phyloP scores from a whole-genome alignment of 2,329 filamentous ascomycete species.

The Fusarium solani-melongenae region DNA sequence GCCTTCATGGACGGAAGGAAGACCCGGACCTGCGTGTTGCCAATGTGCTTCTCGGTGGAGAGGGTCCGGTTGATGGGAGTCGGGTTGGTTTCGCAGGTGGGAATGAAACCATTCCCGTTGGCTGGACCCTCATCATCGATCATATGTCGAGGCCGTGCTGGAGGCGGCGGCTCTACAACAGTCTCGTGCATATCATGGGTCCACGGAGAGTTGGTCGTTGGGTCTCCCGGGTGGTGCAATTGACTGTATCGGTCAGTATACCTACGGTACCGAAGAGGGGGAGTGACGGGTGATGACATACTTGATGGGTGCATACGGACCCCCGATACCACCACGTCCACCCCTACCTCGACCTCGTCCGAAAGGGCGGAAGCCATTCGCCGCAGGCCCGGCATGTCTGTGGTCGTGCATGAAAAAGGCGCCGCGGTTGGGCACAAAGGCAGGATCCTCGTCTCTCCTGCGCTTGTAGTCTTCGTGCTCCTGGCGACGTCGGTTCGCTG shows the following conservation, averaged over 20 bases:
- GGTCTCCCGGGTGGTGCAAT: constrained; percentile 63
- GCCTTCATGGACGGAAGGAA: constrained; percentile 80
- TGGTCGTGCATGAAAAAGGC: constrained; percentile 98
- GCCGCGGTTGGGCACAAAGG: constrained; percentile 93
- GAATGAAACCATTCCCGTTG: constrained; percentile 66
- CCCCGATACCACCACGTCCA: constrained; percentile 68
- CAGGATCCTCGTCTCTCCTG: constrained; percentile 87
- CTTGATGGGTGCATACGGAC: constrained; percentile 70
- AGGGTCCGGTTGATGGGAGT: constrained; percentile 79
- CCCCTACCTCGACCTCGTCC: constrained; percentile 73
- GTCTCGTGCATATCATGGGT: constrained; percentile 93
- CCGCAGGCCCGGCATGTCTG: constrained; percentile 78
- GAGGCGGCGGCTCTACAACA: constrained; percentile 59
- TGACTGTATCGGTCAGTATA: constrained; percentile 48
- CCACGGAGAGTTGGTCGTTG: constrained; percentile 81
- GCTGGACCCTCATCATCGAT: constrained; percentile 61
- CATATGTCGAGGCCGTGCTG: constrained; percentile 56
- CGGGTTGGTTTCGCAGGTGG: constrained; percentile 67
- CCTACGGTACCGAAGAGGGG: background rate
- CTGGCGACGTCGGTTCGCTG: constrained; percentile 77
- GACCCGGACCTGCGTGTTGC: constrained; percentile 86
- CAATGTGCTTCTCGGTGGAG: constrained; percentile 85
- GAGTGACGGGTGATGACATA: constrained; percentile 56
- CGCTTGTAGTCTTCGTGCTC: constrained; percentile 93
- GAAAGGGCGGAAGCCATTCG: constrained; percentile 81